These are phyloP conservation scores for Bothia castanella DNA, from an alignment of 1,284 basidiomycete species.

Conservation along the genomic window DNA sequence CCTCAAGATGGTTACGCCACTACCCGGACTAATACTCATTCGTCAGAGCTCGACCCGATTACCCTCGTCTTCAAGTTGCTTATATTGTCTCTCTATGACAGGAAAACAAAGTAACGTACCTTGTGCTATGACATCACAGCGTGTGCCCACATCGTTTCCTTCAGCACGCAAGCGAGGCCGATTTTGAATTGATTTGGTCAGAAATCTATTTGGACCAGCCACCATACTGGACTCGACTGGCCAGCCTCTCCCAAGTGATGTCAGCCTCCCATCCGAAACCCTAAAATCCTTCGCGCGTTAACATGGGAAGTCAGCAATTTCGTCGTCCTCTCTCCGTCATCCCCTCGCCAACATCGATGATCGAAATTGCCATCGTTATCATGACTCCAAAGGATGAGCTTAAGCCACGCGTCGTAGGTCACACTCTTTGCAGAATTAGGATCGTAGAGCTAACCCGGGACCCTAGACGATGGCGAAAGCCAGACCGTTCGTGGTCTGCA, in stretches of 20 bases:
- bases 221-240: background rate
- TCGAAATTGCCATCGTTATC: background rate
- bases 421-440: background rate
- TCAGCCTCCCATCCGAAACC: conserved; percentile 8
- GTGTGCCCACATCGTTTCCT: too few species aligned
- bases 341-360: background rate
- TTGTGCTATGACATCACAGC: too few species aligned
- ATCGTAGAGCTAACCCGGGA: background rate
- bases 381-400: background rate
- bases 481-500: too few species aligned
- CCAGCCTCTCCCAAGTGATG: background rate
- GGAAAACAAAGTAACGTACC: too few species aligned
- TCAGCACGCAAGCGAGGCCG: too few species aligned
- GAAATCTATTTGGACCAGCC: conserved; percentile 12
- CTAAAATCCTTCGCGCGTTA: conserved; percentile 3
- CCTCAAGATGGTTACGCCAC: too few species aligned
- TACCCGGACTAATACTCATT: too few species aligned
- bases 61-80: too few species aligned
- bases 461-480: too few species aligned
- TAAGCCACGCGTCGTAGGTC: conserved; percentile 5
- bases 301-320: background rate
- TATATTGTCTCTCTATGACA: too few species aligned
- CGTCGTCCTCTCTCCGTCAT: background rate
- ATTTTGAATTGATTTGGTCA: conserved; percentile 2
- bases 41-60: too few species aligned